Evolutionary conservation across 2,329 filamentous ascomycete genomes (phyloP), one percentile per base, ranked within the genome.

Genomic region (Cytospora mali): DNA sequence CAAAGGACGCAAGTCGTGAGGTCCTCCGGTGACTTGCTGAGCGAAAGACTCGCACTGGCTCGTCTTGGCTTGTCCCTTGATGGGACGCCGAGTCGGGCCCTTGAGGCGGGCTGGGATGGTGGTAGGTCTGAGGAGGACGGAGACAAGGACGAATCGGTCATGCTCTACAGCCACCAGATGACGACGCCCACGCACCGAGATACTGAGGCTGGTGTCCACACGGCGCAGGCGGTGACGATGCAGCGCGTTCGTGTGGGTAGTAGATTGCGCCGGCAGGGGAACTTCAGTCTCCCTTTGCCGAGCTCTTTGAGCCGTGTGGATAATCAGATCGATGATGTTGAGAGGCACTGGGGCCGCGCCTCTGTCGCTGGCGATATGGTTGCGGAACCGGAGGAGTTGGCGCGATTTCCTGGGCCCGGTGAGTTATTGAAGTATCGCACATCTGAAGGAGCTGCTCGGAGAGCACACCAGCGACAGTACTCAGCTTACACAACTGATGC

Each of bases 291-390:
- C 16, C 3, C 13, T 10, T 28, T 50, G 11, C 29, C 28, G 21
- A 50, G 27, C 6, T 25, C 39, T 10, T 16, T 49, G 23, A 50
- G 35, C 6, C 58, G 58, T 16, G 21, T 54, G 21, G 58, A 60
- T 18, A 27, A 23, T 6, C 14, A 3, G n/a, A n/a, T 60, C 28
- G 50, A 60, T 1, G 39, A 49, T 4, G 28, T 7, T 14, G 2
- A 16, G 50, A 5, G 6, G 4, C 7, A 21, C 0, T 35, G 33
- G 56, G 21, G 9, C 2, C 25, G 33, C 2, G 25, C 9, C 4
- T n/a, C 27, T 35, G 16, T 25, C 9, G 28, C 28, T 14, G 49
- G 14, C 14, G 14, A 13, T 33, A 33, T 33, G n/a, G n/a, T n/a
- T 31, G 29, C 9, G 27, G 3, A 9, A 5, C 21, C 21, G 14